These are phyloP conservation scores for Zygosaccharomyces lentus DNA, from an alignment of 805 yeast genomes.

Conservation along the genomic window DNA sequence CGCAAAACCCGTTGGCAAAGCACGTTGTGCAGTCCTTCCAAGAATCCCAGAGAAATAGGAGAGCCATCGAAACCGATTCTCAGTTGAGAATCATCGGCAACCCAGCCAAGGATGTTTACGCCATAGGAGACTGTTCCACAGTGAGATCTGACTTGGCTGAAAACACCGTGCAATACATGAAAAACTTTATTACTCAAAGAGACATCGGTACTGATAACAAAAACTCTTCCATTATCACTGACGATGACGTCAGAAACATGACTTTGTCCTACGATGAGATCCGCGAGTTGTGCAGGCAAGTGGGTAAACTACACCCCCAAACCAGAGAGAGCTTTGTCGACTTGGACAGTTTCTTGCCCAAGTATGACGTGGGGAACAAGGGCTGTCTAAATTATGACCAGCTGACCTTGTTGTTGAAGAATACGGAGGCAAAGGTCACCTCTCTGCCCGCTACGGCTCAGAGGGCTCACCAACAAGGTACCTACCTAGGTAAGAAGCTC, in stretches of 20 bases:
- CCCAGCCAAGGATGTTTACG: conserved; percentile 62
- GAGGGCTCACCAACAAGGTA: conserved; percentile 69
- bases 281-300: conserved; percentile 43
- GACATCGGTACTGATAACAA: conserved; percentile 35
- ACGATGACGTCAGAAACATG: conserved; percentile 48
- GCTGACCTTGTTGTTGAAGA: conserved; percentile 45
- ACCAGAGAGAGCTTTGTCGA: conserved; percentile 52
- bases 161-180: conserved; percentile 49
- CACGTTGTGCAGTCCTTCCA: conserved; percentile 47
- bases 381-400: conserved; percentile 54
- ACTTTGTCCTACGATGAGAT: conserved; percentile 47
- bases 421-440: conserved; percentile 58
- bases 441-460: conserved; percentile 73
- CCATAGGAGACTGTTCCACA: conserved; percentile 70
- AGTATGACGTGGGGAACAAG: conserved; percentile 44
- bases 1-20: conserved; percentile 58
- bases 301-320: conserved; percentile 52
- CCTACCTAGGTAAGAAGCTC: conserved; percentile 57
- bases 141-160: conserved; percentile 56
- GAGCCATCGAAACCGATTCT: conserved; percentile 76
- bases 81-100: conserved; percentile 67
- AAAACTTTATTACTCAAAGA: conserved; percentile 43
- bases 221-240: conserved; percentile 40
- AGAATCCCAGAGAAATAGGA: conserved; percentile 50
- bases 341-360: conserved; percentile 48